Conservation (phyloP, 139 green algal genomes). For the Auxenochlorella protothecoides region DNA sequence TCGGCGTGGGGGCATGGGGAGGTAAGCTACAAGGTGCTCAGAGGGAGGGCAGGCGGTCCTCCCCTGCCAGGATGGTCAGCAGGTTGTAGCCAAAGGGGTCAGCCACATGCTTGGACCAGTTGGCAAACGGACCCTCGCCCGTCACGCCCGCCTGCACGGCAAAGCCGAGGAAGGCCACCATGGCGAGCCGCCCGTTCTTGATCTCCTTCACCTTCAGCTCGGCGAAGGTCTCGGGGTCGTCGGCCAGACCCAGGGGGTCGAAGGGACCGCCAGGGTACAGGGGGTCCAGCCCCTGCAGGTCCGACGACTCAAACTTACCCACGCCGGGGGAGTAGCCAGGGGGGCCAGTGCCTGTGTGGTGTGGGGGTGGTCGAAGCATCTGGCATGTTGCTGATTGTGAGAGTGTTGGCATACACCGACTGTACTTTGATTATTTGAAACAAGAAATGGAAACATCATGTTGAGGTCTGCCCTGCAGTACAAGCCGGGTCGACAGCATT, state of each 20-base stretch:
- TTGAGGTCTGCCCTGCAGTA: too few species aligned
- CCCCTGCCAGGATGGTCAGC: constrained; percentile 60
- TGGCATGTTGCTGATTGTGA: too few species aligned
- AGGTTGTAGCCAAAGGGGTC: constrained; percentile 96
- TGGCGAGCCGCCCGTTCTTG: constrained; percentile 92
- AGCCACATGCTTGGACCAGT: constrained; percentile 85
- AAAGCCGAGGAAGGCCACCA: constrained; percentile 74
- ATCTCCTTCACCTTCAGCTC: constrained; percentile 98
- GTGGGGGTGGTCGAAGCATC: not conserved
- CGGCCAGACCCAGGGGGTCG: constrained; percentile 87
- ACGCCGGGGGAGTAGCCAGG: constrained; percentile 79
- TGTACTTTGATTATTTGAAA: too few species aligned
- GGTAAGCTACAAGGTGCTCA: constrained; percentile 26
- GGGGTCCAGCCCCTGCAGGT: constrained; percentile 82
- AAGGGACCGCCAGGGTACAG: constrained; percentile 93
- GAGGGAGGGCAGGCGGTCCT: constrained; percentile 72
- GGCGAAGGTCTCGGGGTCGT: constrained; percentile 82
- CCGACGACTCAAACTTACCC: constrained; percentile 79
- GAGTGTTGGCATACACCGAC: too few species aligned
- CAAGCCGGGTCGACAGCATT: too few species aligned
- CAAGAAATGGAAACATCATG: too few species aligned
- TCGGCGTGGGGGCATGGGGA: not conserved
- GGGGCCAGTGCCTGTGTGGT: constrained; percentile 50
- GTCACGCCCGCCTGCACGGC: constrained; percentile 78
- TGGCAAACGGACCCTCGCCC: constrained; percentile 90